phyloP scores from a whole-genome alignment of 148 eudicot species.

The Camellia japonica region DNA sequence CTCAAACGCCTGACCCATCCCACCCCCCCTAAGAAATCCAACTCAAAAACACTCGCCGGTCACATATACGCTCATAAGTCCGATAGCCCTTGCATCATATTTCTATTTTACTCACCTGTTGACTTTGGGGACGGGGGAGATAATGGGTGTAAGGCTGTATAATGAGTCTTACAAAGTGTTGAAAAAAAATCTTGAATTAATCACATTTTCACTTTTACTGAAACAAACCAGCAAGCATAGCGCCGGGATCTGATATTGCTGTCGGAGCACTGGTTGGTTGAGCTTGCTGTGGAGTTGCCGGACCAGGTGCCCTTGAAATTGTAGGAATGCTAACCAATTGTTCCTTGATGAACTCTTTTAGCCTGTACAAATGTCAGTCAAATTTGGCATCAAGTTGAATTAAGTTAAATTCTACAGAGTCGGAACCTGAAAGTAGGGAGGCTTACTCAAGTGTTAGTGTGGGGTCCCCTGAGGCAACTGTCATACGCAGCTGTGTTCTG shows the following conservation, averaged over 20 bases:
- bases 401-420: not conserved
- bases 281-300: constrained; percentile 21
- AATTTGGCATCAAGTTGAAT: constrained; percentile 9
- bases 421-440: constrained; percentile 4
- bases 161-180: constrained; percentile 32
- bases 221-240: constrained; percentile 87
- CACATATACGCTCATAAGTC: constrained; percentile 24
- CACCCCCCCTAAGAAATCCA: constrained; percentile 20
- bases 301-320: constrained; percentile 28
- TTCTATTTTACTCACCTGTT: constrained; percentile 10
- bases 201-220: constrained; percentile 25
- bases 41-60: constrained; percentile 27
- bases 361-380: constrained; percentile 37
- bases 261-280: constrained; percentile 43
- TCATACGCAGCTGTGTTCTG: constrained; percentile 92
- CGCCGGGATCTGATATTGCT: constrained; percentile 74
- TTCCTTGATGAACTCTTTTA: constrained; percentile 91
- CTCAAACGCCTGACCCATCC: constrained; percentile 13
- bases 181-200: constrained; percentile 17
- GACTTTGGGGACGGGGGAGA: not conserved
- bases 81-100: constrained; percentile 40
- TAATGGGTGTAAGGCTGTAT: constrained; percentile 33
- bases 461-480: constrained; percentile 94
- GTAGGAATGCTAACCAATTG: constrained; percentile 66
- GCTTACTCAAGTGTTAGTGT: constrained; percentile 82